Base-by-base conservation (phyloP, 2,329 filamentous ascomycete genomes). In the Nemania sp. region DNA sequence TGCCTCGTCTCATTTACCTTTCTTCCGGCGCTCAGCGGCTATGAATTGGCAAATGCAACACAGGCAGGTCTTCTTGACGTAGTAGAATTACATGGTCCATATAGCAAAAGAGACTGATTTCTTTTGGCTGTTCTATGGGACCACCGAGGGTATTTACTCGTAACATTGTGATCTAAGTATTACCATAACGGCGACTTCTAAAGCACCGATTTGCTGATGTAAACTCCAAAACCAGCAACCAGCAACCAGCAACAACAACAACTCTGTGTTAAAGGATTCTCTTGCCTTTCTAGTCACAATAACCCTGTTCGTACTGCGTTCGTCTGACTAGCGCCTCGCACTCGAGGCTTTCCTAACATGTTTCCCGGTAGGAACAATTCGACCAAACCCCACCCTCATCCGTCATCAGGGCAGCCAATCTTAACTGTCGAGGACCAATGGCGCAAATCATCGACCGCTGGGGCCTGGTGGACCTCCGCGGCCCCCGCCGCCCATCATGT, bases 401-500 rank as follows among this genome's bases (percentile, higher is more conserved):
- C 13, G 21, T 42, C 4, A 21, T 21, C 39, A 46, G 37, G 17
- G 40, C 20, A 42, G 47, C 34, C 20, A 15, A 29, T 4, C 7
- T 51, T 42, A 17, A 35, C 35, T 37, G 10, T n/a, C 34, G 9
- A 13, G 29, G 35, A 17, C 11, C 10, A 46, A 7, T 39, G 6
- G 32, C 12, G 37, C 32, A 7, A 25, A 64, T 67, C 62, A 71
- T 59, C 59, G 66, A 1, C 65, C 64, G 21, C 68, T 69, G 7
- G 59, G 34, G 39, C 57, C 62, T 5, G 62, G 59, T 5, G 67
- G 63, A 29, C 60, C 65, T 9, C 59, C 63, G 18, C 68, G 68
- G 12, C 66, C 71, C 17, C 65, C 67, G 12, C 73, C 72, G 3
- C 73, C 73, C 73, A 75, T 75, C 69, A 75, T 72, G 49, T 74